Evolutionary conservation across 1,284 basidiomycete genomes (phyloP).

Genomic region (Dichomitus squalens): DNA sequence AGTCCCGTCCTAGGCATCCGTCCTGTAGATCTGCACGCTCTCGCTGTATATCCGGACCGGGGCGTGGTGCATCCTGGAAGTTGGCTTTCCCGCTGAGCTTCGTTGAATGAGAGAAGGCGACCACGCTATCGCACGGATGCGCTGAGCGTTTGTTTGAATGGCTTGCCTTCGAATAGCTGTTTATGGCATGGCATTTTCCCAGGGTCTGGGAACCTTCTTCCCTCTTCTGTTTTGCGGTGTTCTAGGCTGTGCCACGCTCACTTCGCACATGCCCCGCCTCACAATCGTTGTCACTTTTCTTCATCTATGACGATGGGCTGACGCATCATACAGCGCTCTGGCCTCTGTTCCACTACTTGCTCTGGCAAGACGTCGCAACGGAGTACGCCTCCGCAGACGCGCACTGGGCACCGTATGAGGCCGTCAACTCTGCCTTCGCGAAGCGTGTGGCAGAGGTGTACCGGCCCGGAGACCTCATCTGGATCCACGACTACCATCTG

Average conservation of each 20-base stretch:
- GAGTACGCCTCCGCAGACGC: constrained; percentile 83
- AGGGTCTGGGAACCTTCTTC: constrained; percentile 15
- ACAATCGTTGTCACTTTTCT: not conserved
- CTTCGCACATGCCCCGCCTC: too few relatives aligned
- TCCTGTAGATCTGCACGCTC: not conserved
- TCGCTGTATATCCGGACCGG: constrained; percentile 19
- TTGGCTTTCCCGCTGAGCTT: not conserved
- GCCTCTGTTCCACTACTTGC: constrained; percentile 98
- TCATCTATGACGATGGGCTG: constrained; percentile 4
- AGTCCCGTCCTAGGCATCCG: constrained; percentile 1
- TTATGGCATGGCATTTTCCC: not conserved
- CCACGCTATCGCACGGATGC: not conserved
- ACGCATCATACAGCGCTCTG: constrained; percentile 70
- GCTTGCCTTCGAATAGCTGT: not conserved
- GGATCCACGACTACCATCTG: constrained; percentile 94
- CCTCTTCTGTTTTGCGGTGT: constrained; percentile 7
- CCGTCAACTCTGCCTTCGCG: constrained; percentile 89
- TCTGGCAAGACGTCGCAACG: constrained; percentile 93
- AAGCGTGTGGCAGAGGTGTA: constrained; percentile 77
- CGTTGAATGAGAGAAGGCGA: constrained; percentile 8
- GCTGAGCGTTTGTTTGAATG: not conserved
- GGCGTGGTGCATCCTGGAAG: constrained; percentile 8
- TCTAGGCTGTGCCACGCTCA: not conserved
- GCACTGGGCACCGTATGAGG: constrained; percentile 84
- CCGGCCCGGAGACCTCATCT: constrained; percentile 87